Evolutionary conservation across 345 rosid genomes (phyloP).

Genomic region (Salix brachista): DNA sequence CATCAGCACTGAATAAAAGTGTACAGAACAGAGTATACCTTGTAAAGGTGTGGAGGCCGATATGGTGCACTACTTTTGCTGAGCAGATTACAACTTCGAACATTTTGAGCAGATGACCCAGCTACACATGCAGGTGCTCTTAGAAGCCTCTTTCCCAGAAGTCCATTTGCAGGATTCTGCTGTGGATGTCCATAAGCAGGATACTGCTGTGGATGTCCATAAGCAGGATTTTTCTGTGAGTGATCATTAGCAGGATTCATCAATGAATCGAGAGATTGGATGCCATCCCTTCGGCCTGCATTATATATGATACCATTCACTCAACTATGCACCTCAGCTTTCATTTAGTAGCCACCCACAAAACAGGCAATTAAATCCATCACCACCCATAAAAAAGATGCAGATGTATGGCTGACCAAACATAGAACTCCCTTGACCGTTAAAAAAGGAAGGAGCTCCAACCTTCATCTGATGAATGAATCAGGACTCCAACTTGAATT

Average conservation of each 20-base stretch:
- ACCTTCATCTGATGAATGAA: too few species aligned
- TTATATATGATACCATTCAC: background rate
- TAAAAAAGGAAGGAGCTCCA: too few species aligned
- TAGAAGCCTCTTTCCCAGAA: slow-evolving; percentile 16
- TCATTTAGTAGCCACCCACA: too few species aligned
- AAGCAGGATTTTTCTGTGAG: slow-evolving; percentile 11
- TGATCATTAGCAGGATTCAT: slow-evolving; percentile 10
- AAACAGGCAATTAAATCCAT: too few species aligned
- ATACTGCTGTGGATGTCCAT: background rate
- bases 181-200: slow-evolving; percentile 1
- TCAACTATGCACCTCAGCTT: slow-evolving; percentile 1
- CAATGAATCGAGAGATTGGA: slow-evolving; percentile 1
- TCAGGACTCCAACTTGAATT: too few species aligned
- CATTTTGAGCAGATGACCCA: slow-evolving; percentile 8
- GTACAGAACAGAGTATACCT: slow-evolving; percentile 13
- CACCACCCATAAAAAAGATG: too few species aligned
- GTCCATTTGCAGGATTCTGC: slow-evolving; percentile 21
- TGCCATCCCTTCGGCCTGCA: slow-evolving; percentile 16
- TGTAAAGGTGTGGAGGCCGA: slow-evolving; percentile 29
- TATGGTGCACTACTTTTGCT: slow-evolving; percentile 23
- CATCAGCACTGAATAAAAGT: background rate
- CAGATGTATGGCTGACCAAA: too few species aligned
- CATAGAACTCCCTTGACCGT: too few species aligned
- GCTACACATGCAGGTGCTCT: slow-evolving; percentile 1
- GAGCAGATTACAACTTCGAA: slow-evolving; percentile 16